These are phyloP conservation scores for Xylaria telfairii DNA, from an alignment of 495 filamentous ascomycete species.

Conservation along the genomic window DNA sequence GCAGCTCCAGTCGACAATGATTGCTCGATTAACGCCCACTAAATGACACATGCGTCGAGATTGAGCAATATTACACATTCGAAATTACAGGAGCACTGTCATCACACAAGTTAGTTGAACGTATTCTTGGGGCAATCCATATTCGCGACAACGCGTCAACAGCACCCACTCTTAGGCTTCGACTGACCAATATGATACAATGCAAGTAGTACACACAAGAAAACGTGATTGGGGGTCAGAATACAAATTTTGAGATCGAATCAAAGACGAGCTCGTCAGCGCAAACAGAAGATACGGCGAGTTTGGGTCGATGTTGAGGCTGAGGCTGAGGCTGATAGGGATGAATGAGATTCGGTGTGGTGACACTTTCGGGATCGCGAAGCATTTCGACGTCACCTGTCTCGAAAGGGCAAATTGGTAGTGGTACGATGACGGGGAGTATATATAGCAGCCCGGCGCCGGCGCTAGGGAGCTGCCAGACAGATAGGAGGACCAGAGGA, in stretches of 20 bases:
- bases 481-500: slow-evolving; percentile 16
- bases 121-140: neutral
- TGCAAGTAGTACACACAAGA: slow-evolving; percentile 34
- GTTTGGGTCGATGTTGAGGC: slow-evolving; percentile 26
- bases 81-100: slow-evolving; percentile 47
- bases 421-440: slow-evolving; percentile 23
- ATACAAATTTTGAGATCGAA: slow-evolving; percentile 23
- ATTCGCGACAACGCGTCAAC: slow-evolving; percentile 15
- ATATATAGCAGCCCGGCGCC: slow-evolving; percentile 35
- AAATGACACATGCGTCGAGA: slow-evolving; percentile 15
- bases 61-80: slow-evolving; percentile 45
- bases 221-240: slow-evolving; percentile 23
- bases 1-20: slow-evolving; percentile 25
- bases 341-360: slow-evolving; percentile 27
- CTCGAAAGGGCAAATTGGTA: slow-evolving; percentile 22
- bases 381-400: slow-evolving; percentile 45
- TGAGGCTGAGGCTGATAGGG: slow-evolving; percentile 17
- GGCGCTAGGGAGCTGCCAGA: slow-evolving; percentile 25
- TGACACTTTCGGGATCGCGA: slow-evolving; percentile 36
- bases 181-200: slow-evolving; percentile 62
- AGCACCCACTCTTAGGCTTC: slow-evolving; percentile 40
- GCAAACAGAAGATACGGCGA: slow-evolving; percentile 27
- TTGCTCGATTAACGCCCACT: slow-evolving; percentile 5
- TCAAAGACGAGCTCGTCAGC: slow-evolving; percentile 24
- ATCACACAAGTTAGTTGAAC: slow-evolving; percentile 40